Conservation (phyloP, 108 stramenopile genomes). For the Fragilariopsis cylindrus region DNA sequence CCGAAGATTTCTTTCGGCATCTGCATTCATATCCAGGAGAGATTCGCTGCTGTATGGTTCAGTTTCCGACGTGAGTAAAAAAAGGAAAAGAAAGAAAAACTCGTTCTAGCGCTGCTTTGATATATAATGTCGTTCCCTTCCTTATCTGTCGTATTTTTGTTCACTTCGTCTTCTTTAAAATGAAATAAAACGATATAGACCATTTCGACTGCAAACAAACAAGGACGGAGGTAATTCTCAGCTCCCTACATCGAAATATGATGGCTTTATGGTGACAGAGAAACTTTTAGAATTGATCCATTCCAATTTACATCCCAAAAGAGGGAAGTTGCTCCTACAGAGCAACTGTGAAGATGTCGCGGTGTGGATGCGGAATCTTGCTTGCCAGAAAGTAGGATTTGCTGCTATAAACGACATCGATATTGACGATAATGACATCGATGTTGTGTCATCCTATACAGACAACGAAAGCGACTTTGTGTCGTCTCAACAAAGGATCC, state of each 20-base stretch:
- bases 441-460: conserved; percentile 1
- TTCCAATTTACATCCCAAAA: neutral
- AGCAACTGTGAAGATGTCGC: conserved; percentile 86
- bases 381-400: conserved; percentile 7
- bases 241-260: conserved; percentile 52
- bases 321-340: conserved; percentile 60
- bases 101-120: neutral
- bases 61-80: conserved; percentile 80
- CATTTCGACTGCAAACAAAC: conserved; percentile 18
- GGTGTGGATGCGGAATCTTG: conserved; percentile 57
- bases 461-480: neutral
- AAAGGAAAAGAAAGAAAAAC: conserved; percentile 6
- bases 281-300: conserved; percentile 36
- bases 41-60: conserved; percentile 49
- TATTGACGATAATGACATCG: neutral
- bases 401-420: conserved; percentile 4
- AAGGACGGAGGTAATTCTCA: conserved; percentile 56
- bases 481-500: neutral
- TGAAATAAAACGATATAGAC: conserved; percentile 6
- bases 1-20: conserved; percentile 49
- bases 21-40: conserved; percentile 59
- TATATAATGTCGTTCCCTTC: neutral
- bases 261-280: conserved; percentile 75
- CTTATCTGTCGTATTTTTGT: neutral
- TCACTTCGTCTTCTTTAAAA: neutral